phyloP scores from a whole-genome alignment of 495 filamentous ascomycete species.

The Astrothelium subdiscretum region DNA sequence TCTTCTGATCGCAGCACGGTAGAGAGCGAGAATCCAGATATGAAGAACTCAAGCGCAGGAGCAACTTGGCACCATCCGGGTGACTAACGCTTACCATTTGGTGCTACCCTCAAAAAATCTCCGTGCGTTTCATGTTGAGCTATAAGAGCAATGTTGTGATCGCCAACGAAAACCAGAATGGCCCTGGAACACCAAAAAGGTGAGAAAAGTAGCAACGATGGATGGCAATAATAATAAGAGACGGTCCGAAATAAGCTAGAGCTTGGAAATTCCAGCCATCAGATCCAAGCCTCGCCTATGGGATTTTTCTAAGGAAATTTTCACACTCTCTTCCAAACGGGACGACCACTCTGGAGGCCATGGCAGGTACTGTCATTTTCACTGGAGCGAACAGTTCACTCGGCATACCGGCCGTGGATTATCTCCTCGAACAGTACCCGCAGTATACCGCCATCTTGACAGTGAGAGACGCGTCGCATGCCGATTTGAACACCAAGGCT shows the following conservation, averaged over 20 bases:
- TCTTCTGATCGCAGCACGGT: neutral
- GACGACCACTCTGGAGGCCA: neutral
- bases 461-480: conserved; percentile 32
- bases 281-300: neutral
- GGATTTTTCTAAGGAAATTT: neutral
- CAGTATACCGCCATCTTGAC: conserved; percentile 29
- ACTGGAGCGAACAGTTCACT: conserved; percentile 41
- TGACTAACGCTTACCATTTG: neutral
- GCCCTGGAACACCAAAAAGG: neutral
- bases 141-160: neutral
- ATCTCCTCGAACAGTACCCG: conserved; percentile 31
- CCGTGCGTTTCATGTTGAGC: neutral
- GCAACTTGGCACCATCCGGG: neutral
- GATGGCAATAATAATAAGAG: neutral
- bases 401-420: conserved; percentile 31
- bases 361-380: conserved; percentile 32
- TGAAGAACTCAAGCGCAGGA: neutral
- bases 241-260: neutral
- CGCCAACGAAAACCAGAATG: neutral
- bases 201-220: neutral
- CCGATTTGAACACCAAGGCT: conserved; percentile 33
- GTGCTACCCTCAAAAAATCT: neutral
- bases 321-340: neutral
- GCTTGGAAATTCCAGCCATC: neutral
- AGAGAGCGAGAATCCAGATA: neutral